Conservation (phyloP, 352 stramenopile genomes). For the Phytophthora boehmeriae region DNA sequence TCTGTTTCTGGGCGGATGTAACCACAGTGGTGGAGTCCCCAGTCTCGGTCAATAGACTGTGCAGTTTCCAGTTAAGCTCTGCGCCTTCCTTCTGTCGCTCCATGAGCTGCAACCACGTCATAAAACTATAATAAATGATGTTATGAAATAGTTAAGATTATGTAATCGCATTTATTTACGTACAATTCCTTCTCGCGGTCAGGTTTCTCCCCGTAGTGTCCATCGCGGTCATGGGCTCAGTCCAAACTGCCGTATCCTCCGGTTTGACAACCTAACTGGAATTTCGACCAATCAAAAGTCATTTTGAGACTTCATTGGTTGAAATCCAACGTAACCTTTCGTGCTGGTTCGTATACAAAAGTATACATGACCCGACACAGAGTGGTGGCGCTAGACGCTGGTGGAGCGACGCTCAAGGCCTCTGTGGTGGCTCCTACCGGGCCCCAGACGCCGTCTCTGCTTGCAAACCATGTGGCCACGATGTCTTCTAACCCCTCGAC, state of each 20-base stretch:
- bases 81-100: slow-evolving; percentile 28
- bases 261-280: too few species aligned
- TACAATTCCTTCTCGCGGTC: slow-evolving; percentile 37
- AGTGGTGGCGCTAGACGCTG: slow-evolving; percentile 62
- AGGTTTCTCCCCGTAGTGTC: too few species aligned
- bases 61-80: slow-evolving; percentile 18
- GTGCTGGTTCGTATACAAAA: neutral
- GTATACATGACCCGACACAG: slow-evolving; percentile 19
- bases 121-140: slow-evolving; percentile 20
- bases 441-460: slow-evolving; percentile 10
- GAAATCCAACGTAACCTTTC: neutral
- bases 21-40: neutral
- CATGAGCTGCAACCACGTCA: slow-evolving; percentile 44
- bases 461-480: slow-evolving; percentile 61
- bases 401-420: slow-evolving; percentile 70
- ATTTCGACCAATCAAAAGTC: neutral
- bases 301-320: neutral
- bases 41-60: slow-evolving; percentile 8
- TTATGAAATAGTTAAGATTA: too few species aligned
- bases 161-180: slow-evolving; percentile 1
- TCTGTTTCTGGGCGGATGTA: slow-evolving; percentile 12
- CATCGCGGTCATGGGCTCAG: neutral
- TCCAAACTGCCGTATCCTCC: too few species aligned
- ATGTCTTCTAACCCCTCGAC: slow-evolving; percentile 25
- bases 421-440: slow-evolving; percentile 35